A percentile compares a stretch with the other conserved stretches of the same genome.
These are phyloP conservation scores for Leccinum boreale DNA, from an alignment of 768 basidiomycete species.

Conservation along the genomic window DNA sequence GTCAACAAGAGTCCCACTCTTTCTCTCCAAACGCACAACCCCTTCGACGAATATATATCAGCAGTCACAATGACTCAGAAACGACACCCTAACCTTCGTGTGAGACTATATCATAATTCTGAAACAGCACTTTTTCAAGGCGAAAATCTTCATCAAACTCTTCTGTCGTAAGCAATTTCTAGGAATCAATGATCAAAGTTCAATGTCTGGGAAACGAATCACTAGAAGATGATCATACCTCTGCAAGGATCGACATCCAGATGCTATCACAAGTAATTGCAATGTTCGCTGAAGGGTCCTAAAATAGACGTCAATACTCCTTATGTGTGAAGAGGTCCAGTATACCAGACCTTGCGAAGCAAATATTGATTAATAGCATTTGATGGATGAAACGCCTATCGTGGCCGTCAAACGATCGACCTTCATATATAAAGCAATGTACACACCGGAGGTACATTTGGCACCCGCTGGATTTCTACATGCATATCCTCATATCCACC, in stretches of 20 bases:
- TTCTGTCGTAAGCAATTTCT: neutral
- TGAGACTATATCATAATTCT: slow-evolving; percentile 1
- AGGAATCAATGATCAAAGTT: neutral
- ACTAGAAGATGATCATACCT: neutral
- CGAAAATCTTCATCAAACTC: neutral
- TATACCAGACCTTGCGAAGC: neutral
- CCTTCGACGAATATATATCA: neutral
- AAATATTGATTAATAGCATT: slow-evolving; percentile 5
- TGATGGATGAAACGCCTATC: slow-evolving; percentile 1
- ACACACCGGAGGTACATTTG: neutral
- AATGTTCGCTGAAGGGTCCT: slow-evolving; percentile 5
- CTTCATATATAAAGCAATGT: neutral
- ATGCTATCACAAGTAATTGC: slow-evolving; percentile 5
- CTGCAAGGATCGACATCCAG: slow-evolving; percentile 9
- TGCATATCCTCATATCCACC: too few species aligned
- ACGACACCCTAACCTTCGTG: neutral
- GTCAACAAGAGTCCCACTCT: neutral
- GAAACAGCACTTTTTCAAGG: neutral
- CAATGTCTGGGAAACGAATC: neutral
- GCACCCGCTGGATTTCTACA: neutral
- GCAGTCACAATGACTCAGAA: neutral
- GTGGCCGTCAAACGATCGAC: neutral
- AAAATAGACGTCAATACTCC: neutral
- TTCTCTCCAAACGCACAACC: neutral
- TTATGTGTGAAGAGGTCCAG: too few species aligned